Percentiles rank a stretch among this genome's conserved stretches.
Evolutionary conservation across 2,329 filamentous ascomycete species (phyloP).

Genomic region (Blastomyces gilchristii): DNA sequence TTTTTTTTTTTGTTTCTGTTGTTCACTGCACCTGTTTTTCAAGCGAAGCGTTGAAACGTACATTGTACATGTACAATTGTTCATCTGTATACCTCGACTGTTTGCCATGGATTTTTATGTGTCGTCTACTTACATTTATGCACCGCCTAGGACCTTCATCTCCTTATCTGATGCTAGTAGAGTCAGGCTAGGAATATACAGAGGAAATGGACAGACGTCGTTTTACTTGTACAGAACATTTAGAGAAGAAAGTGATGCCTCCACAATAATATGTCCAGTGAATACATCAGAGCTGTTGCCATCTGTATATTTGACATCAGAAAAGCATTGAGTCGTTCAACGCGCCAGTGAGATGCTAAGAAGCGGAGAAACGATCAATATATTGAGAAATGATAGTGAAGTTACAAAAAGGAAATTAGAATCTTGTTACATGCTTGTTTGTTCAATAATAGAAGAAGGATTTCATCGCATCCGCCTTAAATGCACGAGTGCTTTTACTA

Average conservation of each 20-base stretch:
- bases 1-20: too few relatives aligned
- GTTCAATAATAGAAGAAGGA: background rate
- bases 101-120: background rate
- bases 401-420: background rate
- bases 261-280: background rate
- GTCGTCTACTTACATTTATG: too few relatives aligned
- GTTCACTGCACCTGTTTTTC: background rate
- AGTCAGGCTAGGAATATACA: background rate
- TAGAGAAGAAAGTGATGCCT: background rate
- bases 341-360: background rate
- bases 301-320: background rate
- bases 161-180: background rate
- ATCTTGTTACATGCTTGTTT: slow-evolving; percentile 6
- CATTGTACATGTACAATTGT: background rate
- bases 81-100: background rate
- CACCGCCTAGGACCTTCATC: background rate
- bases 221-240: background rate
- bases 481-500: background rate
- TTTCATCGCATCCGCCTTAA: background rate
- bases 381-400: slow-evolving; percentile 5
- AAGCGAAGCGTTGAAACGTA: background rate
- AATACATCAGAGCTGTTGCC: background rate
- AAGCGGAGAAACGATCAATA: slow-evolving; percentile 6
- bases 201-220: background rate
- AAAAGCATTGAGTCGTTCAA: background rate